These are phyloP conservation scores for Exophiala viscosa DNA, from an alignment of 2,329 filamentous ascomycete genomes.

Conservation along the genomic window DNA sequence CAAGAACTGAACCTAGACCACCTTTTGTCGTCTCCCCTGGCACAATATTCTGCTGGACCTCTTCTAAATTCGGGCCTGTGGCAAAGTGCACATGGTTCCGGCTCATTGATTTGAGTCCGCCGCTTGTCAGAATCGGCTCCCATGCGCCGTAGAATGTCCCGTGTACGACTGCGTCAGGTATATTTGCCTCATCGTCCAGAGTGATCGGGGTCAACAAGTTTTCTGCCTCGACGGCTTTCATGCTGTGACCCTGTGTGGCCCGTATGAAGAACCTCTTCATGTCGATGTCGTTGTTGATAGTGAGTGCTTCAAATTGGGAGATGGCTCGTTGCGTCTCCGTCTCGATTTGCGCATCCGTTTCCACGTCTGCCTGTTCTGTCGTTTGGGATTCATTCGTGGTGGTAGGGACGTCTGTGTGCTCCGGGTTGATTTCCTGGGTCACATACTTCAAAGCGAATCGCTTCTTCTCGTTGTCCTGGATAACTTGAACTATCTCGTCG, in stretches of 20 bases:
- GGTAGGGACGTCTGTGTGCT: slow-evolving; percentile 8
- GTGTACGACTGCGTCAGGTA: slow-evolving; percentile 71
- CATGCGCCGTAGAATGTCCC: slow-evolving; percentile 85
- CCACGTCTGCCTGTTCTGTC: slow-evolving; percentile 13
- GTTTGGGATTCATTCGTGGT: slow-evolving; percentile 17
- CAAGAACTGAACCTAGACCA: slow-evolving; percentile 8
- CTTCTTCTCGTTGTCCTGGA: slow-evolving; percentile 79
- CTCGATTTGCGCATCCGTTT: slow-evolving; percentile 28
- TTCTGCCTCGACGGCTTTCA: slow-evolving; percentile 67
- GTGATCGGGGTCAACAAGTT: slow-evolving; percentile 67
- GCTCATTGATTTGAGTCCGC: slow-evolving; percentile 75
- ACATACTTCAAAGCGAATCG: slow-evolving; percentile 74
- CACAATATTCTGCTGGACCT: slow-evolving; percentile 30
- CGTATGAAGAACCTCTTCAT: slow-evolving; percentile 77
- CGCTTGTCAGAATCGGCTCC: slow-evolving; percentile 67
- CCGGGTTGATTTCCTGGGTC: slow-evolving; percentile 15
- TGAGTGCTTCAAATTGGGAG: slow-evolving; percentile 31
- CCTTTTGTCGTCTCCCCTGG: not conserved
- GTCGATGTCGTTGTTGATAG: slow-evolving; percentile 39
- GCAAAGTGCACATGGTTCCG: slow-evolving; percentile 90
- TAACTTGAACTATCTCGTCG: slow-evolving; percentile 65
- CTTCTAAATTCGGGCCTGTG: slow-evolving; percentile 58
- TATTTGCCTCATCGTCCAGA: slow-evolving; percentile 41
- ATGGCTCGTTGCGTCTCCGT: slow-evolving; percentile 34
- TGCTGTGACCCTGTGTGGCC: slow-evolving; percentile 90